Evolutionary conservation across 306 rosid species (phyloP).

Genomic region (Pueraria montana): DNA sequence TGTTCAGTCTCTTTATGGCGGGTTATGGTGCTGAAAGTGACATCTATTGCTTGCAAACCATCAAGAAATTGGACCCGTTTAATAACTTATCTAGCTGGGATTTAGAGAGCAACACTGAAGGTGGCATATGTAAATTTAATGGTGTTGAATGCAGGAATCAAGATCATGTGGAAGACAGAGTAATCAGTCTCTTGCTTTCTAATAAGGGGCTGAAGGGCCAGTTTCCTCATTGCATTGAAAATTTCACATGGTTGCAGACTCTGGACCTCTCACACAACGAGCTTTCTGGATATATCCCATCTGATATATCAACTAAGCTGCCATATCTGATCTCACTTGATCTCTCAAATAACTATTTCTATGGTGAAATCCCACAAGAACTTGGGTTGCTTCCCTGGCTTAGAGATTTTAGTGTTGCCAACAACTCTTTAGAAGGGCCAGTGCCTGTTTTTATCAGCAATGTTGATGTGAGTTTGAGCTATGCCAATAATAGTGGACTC

Average conservation of each 20-base stretch:
- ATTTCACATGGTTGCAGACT: slow-evolving; percentile 21
- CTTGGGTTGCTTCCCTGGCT: slow-evolving; percentile 38
- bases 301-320: slow-evolving; percentile 19
- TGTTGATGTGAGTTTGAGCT: slow-evolving; percentile 6
- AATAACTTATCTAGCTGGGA: slow-evolving; percentile 29
- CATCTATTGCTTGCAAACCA: slow-evolving; percentile 45
- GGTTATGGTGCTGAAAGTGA: slow-evolving; percentile 29
- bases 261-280: slow-evolving; percentile 44
- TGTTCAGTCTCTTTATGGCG: slow-evolving; percentile 11
- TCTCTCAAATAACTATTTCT: slow-evolving; percentile 51
- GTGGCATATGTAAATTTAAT: not conserved
- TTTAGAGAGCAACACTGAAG: slow-evolving; percentile 24
- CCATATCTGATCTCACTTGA: slow-evolving; percentile 23
- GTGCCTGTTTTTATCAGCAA: slow-evolving; percentile 39
- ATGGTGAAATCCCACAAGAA: slow-evolving; percentile 52
- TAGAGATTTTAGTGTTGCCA: slow-evolving; percentile 4
- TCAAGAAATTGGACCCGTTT: slow-evolving; percentile 42
- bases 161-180: not conserved
- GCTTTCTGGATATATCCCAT: slow-evolving; percentile 48
- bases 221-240: slow-evolving; percentile 40
- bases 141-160: slow-evolving; percentile 50
- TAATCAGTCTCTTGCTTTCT: slow-evolving; percentile 14
- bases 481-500: slow-evolving; percentile 48
- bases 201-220: slow-evolving; percentile 45
- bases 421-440: slow-evolving; percentile 48